These are phyloP conservation scores for Lolium multiflorum DNA, from an alignment of 176 grass and related monocot genomes.

Conservation along the genomic window DNA sequence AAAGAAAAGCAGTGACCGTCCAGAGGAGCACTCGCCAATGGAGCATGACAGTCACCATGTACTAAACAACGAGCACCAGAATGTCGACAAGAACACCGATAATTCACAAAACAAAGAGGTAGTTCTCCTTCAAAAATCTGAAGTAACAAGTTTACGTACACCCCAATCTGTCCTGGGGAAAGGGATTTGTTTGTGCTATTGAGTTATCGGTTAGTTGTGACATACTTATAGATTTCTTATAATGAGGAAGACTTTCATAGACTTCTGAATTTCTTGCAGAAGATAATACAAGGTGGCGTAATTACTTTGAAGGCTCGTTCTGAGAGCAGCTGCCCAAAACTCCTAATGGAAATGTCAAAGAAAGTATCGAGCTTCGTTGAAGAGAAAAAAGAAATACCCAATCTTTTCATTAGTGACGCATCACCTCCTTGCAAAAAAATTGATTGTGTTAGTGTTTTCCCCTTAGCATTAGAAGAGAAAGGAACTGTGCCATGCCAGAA, in stretches of 20 bases:
- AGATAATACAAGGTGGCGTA: conserved; percentile 43
- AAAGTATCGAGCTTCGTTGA: conserved; percentile 56
- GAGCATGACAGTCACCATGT: conserved; percentile 6
- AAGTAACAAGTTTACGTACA: neutral
- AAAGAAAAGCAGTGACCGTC: neutral
- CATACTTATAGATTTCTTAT: conserved; percentile 16
- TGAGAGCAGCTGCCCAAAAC: conserved; percentile 41
- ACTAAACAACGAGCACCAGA: conserved; percentile 31
- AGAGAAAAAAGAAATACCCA: conserved; percentile 46
- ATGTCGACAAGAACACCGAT: conserved; percentile 20
- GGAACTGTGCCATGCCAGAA: conserved; percentile 27
- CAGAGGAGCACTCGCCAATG: conserved; percentile 1
- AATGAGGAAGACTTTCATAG: conserved; percentile 7
- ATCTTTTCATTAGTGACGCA: conserved; percentile 45
- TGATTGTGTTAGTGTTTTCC: conserved; percentile 21
- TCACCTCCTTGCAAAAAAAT: conserved; percentile 18
- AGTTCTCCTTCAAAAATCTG: conserved; percentile 25
- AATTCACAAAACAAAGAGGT: conserved; percentile 42
- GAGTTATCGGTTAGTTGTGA: conserved; percentile 34
- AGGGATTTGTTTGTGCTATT: neutral
- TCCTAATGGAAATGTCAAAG: conserved; percentile 50
- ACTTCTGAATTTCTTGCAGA: conserved; percentile 26
- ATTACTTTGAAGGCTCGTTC: conserved; percentile 61
- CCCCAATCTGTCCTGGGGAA: neutral
- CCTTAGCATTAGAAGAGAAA: conserved; percentile 25